phyloP scores from a whole-genome alignment of 2,329 filamentous ascomycete genomes.

The Akanthomyces lecanii region DNA sequence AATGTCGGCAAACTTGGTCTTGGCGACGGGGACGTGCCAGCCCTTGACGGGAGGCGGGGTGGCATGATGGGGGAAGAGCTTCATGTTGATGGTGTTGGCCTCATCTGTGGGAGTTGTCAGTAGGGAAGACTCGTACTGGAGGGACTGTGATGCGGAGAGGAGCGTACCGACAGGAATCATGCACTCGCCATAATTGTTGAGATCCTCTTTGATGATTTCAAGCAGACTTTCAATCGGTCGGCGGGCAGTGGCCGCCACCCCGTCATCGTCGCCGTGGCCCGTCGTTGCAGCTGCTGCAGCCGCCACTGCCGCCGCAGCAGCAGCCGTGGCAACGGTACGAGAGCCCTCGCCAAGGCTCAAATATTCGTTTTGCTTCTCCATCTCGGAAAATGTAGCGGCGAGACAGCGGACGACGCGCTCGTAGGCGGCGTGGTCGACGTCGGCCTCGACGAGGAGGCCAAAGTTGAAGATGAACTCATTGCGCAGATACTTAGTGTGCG shows the following conservation, averaged over 20 bases:
- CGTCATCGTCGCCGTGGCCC: conserved; percentile 27
- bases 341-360: conserved; percentile 58
- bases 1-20: conserved; percentile 60
- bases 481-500: conserved; percentile 74
- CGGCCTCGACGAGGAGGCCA: conserved; percentile 69
- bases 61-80: conserved; percentile 80
- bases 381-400: conserved; percentile 76
- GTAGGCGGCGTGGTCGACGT: conserved; percentile 69
- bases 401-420: conserved; percentile 82
- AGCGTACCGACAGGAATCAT: conserved; percentile 89
- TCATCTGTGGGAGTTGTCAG: conserved; percentile 56
- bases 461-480: conserved; percentile 99
- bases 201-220: conserved; percentile 74
- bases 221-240: conserved; percentile 78
- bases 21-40: conserved; percentile 85
- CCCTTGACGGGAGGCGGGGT: conserved; percentile 73
- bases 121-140: background rate
- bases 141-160: background rate
- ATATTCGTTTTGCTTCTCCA: conserved; percentile 89
- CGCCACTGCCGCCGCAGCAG: conserved; percentile 37
- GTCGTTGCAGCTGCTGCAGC: conserved; percentile 31
- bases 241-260: conserved; percentile 38
- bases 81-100: conserved; percentile 92
- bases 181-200: conserved; percentile 97
- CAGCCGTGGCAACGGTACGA: conserved; percentile 28